Percentiles rank a stretch among this genome's conserved stretches.
Evolutionary conservation across 202 grass and related monocot genomes (phyloP).

Genomic region (Schoenoplectus triqueter): DNA sequence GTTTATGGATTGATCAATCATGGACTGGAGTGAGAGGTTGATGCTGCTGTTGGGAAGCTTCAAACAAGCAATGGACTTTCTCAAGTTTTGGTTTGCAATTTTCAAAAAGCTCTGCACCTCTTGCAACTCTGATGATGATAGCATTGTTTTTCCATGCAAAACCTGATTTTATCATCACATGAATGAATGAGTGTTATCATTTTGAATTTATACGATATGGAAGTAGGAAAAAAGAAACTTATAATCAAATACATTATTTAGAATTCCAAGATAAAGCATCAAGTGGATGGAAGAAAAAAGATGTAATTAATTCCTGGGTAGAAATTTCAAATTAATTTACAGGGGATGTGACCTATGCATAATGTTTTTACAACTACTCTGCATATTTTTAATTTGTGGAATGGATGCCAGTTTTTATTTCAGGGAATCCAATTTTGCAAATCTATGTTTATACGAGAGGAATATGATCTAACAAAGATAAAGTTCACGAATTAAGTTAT

Average conservation of each 20-base stretch:
- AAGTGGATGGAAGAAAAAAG: neutral
- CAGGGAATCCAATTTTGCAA: neutral
- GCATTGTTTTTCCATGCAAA: neutral
- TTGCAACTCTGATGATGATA: conserved; percentile 6
- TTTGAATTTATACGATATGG: neutral
- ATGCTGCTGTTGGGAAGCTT: neutral
- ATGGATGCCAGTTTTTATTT: neutral
- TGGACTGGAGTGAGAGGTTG: neutral
- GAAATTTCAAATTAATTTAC: neutral
- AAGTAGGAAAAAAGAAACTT: too few relatives aligned
- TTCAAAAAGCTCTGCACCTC: neutral
- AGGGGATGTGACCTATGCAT: neutral
- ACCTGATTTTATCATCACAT: neutral
- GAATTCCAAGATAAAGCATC: neutral
- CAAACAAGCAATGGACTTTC: neutral
- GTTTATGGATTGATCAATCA: conserved; percentile 16
- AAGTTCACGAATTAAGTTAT: neutral
- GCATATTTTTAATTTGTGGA: neutral
- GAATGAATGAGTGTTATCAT: neutral
- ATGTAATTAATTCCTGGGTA: neutral
- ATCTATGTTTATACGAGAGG: neutral
- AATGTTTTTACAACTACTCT: neutral
- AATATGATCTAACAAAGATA: neutral
- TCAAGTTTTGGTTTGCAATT: neutral
- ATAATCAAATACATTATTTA: neutral